phyloP scores from a whole-genome alignment of 805 yeast species.

The Citeromyces nyonsensis region DNA sequence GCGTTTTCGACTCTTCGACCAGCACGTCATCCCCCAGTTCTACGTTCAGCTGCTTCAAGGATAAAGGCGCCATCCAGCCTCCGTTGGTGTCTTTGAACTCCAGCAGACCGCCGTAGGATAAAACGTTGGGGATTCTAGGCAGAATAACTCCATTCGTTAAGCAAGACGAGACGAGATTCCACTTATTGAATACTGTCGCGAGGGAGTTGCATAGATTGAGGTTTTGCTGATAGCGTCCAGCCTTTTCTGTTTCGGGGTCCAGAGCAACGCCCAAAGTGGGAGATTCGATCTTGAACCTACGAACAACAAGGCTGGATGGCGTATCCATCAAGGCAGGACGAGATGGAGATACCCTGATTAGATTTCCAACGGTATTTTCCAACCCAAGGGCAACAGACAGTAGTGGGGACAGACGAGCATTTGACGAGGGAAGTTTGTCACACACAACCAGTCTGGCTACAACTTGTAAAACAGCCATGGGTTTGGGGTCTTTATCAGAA shows the following conservation, averaged over 20 bases:
- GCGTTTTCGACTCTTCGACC: conserved; percentile 23
- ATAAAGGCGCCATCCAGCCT: conserved; percentile 27
- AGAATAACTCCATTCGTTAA: conserved; percentile 31
- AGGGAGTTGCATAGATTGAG: not conserved
- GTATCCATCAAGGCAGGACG: conserved; percentile 13
- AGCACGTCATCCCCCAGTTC: conserved; percentile 36
- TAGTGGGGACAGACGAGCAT: conserved; percentile 35
- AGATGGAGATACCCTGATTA: conserved; percentile 34
- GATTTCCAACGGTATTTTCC: conserved; percentile 31
- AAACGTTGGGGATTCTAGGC: conserved; percentile 23
- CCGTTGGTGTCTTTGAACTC: conserved; percentile 27
- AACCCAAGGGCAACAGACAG: conserved; percentile 43
- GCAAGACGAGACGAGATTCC: conserved; percentile 6
- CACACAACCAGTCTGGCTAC: conserved; percentile 33
- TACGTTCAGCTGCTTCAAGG: conserved; percentile 10
- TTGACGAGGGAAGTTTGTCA: conserved; percentile 16
- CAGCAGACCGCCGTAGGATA: conserved; percentile 49
- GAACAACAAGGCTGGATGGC: conserved; percentile 28
- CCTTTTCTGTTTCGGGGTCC: conserved; percentile 14
- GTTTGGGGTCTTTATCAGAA: conserved; percentile 9
- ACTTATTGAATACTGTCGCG: not conserved
- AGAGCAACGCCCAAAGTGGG: conserved; percentile 13
- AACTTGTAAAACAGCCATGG: conserved; percentile 1
- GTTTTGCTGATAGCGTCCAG: not conserved
- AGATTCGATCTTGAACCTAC: conserved; percentile 35